Base-by-base conservation (phyloP, 2,329 filamentous ascomycete genomes). In the Beauveria bassiana region DNA sequence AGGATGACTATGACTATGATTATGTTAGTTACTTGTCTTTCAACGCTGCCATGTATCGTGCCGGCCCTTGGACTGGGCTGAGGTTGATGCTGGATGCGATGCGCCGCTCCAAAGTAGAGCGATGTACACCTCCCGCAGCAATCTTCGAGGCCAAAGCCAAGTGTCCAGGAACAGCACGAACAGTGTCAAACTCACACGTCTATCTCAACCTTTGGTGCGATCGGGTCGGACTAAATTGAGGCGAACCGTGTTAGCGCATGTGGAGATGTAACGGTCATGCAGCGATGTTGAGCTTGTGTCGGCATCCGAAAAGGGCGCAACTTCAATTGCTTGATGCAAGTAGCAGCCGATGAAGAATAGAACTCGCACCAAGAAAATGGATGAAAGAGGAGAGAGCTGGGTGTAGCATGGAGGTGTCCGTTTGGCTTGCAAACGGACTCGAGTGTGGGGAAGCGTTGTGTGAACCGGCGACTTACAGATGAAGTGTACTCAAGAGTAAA, bases 351-450 rank as follows among this genome's bases (percentile, higher is more conserved):
- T 26, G 12, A 14, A 51, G 24, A 7, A 18, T 28, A 43, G 8
- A 22, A 43, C 12, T 20, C 28, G 46, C 16, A 24, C 18, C 42
- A 10, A 56, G 8, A 7, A 34, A n/a, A 51, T 20, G 18, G 16
- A 43, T 47, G 46, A 26, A 59, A 14, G 46, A 28, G 14, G 46
- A 59, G 42, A 46, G 26, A 7, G 31, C 14, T 14, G 34, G 9
- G 34, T 42, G 45, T 40, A 43, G 45, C 46, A 59, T 24, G 3
- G 9, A 42, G 22, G 22, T 22, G 14, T 7, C 56, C 56, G 56
- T 59, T 59, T 59, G 56, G 26, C 56, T 26, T 51, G 56, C 56
- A 59, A 59, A 59, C 46, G 56, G 56, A 50, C 42, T 47, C 45
- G 34, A 38, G 46, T 59, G 56, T 38, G 56, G 56, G 46, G 56